A percentile compares a stretch with the other conserved stretches of the same genome.
phyloP scores from a whole-genome alignment of 805 yeast genomes.

The Candida broadrunensis region DNA sequence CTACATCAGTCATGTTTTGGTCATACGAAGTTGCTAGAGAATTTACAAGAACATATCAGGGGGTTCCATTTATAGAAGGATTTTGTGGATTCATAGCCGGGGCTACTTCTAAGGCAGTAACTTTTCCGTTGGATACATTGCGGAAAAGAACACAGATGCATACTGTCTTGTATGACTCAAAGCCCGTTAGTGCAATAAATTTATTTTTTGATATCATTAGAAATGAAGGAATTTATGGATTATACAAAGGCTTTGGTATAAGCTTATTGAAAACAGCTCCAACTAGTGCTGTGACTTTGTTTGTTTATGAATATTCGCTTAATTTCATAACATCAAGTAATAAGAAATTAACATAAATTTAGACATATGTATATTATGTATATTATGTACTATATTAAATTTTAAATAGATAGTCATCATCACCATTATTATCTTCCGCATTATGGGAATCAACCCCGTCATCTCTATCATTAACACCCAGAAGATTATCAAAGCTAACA shows the following conservation, averaged over 20 bases:
- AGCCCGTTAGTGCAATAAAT: slow-evolving; percentile 13
- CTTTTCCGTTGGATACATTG: slow-evolving; percentile 85
- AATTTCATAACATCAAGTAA: slow-evolving; percentile 1
- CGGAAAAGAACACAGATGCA: slow-evolving; percentile 73
- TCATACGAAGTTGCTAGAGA: slow-evolving; percentile 54
- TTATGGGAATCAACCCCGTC: slow-evolving; percentile 12
- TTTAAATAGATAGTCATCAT: slow-evolving; percentile 33
- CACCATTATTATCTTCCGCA: slow-evolving; percentile 24
- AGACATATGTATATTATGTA: background rate
- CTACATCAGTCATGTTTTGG: slow-evolving; percentile 75
- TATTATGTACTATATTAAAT: slow-evolving; percentile 3
- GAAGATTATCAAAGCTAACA: slow-evolving; percentile 15
- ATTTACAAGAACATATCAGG: slow-evolving; percentile 19
- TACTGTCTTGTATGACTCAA: slow-evolving; percentile 11
- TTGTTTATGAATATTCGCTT: slow-evolving; percentile 53
- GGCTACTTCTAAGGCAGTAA: slow-evolving; percentile 60
- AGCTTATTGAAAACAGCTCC: slow-evolving; percentile 81
- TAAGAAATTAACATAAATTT: slow-evolving; percentile 1
- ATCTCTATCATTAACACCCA: slow-evolving; percentile 6
- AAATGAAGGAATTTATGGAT: slow-evolving; percentile 61
- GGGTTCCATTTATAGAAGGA: slow-evolving; percentile 46
- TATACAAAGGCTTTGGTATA: slow-evolving; percentile 72
- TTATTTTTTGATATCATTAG: slow-evolving; percentile 39
- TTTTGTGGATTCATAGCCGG: slow-evolving; percentile 78
- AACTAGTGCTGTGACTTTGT: slow-evolving; percentile 63